Percentiles rank a stretch among this genome's conserved stretches.
phyloP scores from a whole-genome alignment of 805 yeast genomes.

The Candida maesae region DNA sequence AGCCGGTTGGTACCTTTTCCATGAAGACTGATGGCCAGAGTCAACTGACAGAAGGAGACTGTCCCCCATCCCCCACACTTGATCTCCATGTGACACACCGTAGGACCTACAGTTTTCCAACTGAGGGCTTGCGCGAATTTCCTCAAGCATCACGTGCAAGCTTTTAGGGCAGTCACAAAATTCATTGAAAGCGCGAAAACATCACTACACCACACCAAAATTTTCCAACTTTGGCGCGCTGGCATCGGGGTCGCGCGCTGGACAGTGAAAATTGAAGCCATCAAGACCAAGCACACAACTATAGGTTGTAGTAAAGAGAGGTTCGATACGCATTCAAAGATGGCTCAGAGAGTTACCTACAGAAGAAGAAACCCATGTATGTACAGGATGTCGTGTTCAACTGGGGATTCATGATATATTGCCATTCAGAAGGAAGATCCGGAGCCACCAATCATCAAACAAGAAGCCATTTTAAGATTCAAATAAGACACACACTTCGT shows the following conservation, averaged over 20 bases:
- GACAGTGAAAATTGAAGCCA: conserved; percentile 20
- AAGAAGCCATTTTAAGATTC: background rate
- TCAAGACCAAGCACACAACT: conserved; percentile 3
- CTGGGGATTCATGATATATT: background rate
- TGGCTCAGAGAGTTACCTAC: conserved; percentile 99
- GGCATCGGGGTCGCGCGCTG: conserved; percentile 4
- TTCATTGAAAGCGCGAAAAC: conserved; percentile 1
- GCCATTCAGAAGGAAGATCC: background rate
- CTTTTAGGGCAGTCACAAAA: conserved; percentile 9
- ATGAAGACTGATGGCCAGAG: no score
- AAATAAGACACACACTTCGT: background rate
- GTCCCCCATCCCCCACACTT: no score
- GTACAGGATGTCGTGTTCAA: conserved; percentile 5
- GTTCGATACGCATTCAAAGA: conserved; percentile 36
- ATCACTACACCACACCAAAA: conserved; percentile 9
- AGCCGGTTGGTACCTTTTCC: no score
- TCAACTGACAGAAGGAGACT: no score
- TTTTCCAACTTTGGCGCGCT: conserved; percentile 7
- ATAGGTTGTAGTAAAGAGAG: background rate
- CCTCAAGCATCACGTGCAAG: conserved; percentile 5
- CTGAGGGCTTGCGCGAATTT: conserved; percentile 4
- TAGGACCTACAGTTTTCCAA: no score
- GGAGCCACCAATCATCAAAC: background rate
- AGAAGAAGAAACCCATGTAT: conserved; percentile 94
- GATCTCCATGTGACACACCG: no score